phyloP scores from a whole-genome alignment of 2,329 filamentous ascomycete species.

The Colletotrichum tropicicola region DNA sequence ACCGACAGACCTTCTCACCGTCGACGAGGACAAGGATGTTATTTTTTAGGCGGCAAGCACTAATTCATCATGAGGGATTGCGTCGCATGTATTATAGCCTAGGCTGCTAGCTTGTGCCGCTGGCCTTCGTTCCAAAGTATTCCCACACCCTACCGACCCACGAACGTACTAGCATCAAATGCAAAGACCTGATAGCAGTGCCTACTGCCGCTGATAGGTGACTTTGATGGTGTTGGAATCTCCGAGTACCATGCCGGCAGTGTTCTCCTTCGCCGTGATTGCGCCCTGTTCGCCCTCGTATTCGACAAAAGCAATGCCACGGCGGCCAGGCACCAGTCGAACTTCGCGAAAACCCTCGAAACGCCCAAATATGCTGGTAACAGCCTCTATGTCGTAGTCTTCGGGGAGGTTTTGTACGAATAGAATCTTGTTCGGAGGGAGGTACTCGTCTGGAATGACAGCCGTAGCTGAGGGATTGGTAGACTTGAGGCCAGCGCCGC shows the following conservation, averaged over 20 bases:
- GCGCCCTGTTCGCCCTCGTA: constrained; percentile 91
- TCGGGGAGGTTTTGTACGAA: constrained; percentile 94
- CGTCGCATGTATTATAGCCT: not conserved
- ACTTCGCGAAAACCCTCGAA: constrained; percentile 97
- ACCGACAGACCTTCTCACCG: constrained; percentile 74
- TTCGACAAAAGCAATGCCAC: constrained; percentile 94
- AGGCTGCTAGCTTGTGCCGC: not conserved
- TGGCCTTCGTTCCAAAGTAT: not conserved
- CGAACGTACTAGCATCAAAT: not conserved
- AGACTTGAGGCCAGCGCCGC: constrained; percentile 79
- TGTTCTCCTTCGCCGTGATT: constrained; percentile 93
- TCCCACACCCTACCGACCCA: not conserved
- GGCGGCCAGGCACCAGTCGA: constrained; percentile 84
- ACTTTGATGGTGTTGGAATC: constrained; percentile 83
- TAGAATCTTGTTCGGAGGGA: constrained; percentile 96
- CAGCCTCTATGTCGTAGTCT: constrained; percentile 81
- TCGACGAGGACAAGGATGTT: constrained; percentile 83
- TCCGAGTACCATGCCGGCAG: constrained; percentile 82
- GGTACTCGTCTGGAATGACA: constrained; percentile 95
- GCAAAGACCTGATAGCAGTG: not conserved
- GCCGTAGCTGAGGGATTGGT: constrained; percentile 73
- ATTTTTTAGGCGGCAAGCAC: constrained; percentile 70
- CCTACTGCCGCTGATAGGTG: constrained; percentile 90
- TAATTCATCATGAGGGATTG: not conserved
- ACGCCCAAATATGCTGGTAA: constrained; percentile 83